Conservation (phyloP, 179 eudicot genomes). For the Vitellaria paradoxa region DNA sequence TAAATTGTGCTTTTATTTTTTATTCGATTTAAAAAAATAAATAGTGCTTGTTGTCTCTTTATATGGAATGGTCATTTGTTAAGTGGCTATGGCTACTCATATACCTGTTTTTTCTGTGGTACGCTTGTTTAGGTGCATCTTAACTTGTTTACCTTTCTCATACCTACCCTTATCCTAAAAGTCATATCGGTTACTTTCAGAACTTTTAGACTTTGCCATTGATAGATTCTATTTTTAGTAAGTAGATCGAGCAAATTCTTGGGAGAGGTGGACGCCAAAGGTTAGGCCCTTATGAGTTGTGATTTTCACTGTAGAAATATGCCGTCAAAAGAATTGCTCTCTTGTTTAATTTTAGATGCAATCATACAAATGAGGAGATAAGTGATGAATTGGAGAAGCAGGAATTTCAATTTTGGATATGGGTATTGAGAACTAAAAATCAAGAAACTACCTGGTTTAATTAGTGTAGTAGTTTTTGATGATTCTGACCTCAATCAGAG, state of each 20-base stretch:
- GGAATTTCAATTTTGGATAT: not conserved
- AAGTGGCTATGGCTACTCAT: no score
- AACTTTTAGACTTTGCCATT: not conserved
- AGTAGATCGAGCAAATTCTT: not conserved
- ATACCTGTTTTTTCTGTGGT: no score
- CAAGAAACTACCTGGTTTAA: not conserved
- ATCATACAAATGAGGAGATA: not conserved
- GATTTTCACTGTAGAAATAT: not conserved
- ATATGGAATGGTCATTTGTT: no score
- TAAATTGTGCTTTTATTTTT: conserved; percentile 19
- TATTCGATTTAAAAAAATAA: not conserved
- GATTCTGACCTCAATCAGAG: not conserved
- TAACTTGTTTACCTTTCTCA: no score
- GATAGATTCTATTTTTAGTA: not conserved
- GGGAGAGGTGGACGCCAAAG: not conserved
- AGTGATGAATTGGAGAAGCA: not conserved
- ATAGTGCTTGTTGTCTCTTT: no score
- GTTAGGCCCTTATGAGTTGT: no score
- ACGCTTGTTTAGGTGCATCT: no score
- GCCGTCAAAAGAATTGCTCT: not conserved
- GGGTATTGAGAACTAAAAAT: no score
- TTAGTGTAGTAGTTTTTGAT: not conserved
- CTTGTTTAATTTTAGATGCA: not conserved
- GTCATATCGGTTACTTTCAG: not conserved
- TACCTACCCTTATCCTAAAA: not conserved